Base-by-base conservation (phyloP, 1,284 basidiomycete genomes). In the Cutaneotrichosporon sp. region DNA sequence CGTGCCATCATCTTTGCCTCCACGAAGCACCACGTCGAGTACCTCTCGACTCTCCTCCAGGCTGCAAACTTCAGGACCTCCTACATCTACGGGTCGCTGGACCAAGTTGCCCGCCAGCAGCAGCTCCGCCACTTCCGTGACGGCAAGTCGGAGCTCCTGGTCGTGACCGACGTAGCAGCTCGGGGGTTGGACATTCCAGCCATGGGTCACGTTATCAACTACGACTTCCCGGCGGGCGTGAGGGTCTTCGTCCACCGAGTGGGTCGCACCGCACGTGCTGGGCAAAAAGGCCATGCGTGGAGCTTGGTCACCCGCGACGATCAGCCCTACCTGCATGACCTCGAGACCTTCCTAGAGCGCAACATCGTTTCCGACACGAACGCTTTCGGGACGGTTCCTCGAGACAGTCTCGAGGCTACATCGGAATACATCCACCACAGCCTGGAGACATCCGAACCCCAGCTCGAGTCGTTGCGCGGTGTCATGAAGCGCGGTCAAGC, bases 1-100 rank as follows among this genome's bases (percentile, higher is more conserved):
- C 95, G 99, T 78, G 97, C 94, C 0, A 87, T 99, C 64, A 85
- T 99, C 34, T 99, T 99, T 71, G 88, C 89, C 10, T 93, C 97
- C 6, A 99, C 97, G n/a, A 99, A 99, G 79, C 97, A 99, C 74
- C 97, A 99, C 72, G 95, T 99, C 75, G 97, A 99, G 77, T 99
- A 98, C 74, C 84, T 99, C 42, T 85, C 87, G 3, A 86, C 86
- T 24, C 82, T 99, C 1, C 84, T 99, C 49, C 84, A 83, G 4
- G 85, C 90, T 1, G 89, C 90, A 16, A 93, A 93, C n/a, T 99
- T 95, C 73, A 83, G 91, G 1, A 90, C 93, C n/a, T 95, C 95
- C 9, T 90, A 94, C 70, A 95, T 99, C 65, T 99, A 99, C 75
- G 95, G 95, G 20, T 89, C 95, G 3, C 86, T 99, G 38, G 95